phyloP scores from a whole-genome alignment of 2,329 filamentous ascomycete species.

The Kalmusia sp. region DNA sequence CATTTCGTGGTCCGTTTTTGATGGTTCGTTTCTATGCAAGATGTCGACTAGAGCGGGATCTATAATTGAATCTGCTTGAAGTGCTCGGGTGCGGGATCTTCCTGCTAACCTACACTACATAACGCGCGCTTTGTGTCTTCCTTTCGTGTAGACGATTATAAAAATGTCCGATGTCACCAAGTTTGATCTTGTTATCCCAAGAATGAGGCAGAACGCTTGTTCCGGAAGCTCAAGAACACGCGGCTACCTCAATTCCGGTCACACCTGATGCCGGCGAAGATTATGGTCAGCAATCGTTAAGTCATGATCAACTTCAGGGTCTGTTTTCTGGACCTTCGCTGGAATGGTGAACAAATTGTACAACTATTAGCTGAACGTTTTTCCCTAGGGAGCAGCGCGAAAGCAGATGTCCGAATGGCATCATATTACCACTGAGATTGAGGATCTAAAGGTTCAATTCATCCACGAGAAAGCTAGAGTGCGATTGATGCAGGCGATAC shows the following conservation, averaged over 20 bases:
- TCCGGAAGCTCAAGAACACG: conserved; percentile 45
- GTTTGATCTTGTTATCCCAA: conserved; percentile 44
- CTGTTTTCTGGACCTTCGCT: conserved; percentile 23
- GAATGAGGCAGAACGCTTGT: conserved; percentile 45
- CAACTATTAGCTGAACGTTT: conserved; percentile 42
- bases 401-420: conserved; percentile 40
- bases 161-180: conserved; percentile 33
- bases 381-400: conserved; percentile 42
- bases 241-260: conserved; percentile 41
- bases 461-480: conserved; percentile 42
- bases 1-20: too few relatives aligned
- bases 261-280: conserved; percentile 44
- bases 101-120: too few relatives aligned
- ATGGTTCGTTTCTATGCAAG: too few relatives aligned
- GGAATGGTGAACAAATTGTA: conserved; percentile 45
- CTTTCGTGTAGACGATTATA: too few relatives aligned
- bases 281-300: conserved; percentile 31
- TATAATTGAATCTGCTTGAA: too few relatives aligned
- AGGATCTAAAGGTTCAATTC: conserved; percentile 48
- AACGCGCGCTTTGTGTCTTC: too few relatives aligned
- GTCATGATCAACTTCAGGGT: neutral
- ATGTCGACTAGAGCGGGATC: too few relatives aligned
- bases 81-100: too few relatives aligned
- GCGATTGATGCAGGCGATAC: conserved; percentile 47
- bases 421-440: conserved; percentile 46